Evolutionary conservation across 2,329 filamentous ascomycete species (phyloP).

Genomic region (Hymenoscyphus fructigenus): DNA sequence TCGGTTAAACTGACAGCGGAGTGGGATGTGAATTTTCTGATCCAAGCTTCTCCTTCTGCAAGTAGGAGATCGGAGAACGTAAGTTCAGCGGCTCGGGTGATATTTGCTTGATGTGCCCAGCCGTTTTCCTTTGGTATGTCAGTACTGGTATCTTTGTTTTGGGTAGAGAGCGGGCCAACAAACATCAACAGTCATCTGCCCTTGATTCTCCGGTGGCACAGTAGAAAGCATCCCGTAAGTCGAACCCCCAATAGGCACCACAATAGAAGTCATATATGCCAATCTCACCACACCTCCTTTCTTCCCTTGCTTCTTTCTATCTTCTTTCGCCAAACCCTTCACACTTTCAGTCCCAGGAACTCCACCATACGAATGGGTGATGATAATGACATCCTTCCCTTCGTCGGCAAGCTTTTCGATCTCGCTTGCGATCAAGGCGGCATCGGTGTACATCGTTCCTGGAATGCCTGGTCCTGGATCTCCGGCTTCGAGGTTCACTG

Average conservation of each 20-base stretch:
- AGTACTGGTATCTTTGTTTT: slow-evolving; percentile 6
- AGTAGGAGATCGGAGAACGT: slow-evolving; percentile 33
- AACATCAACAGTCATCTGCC: slow-evolving; percentile 13
- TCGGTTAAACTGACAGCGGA: slow-evolving; percentile 38
- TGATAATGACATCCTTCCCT: slow-evolving; percentile 40
- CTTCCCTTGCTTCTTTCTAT: slow-evolving; percentile 39
- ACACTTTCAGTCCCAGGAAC: slow-evolving; percentile 37
- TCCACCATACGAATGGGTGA: slow-evolving; percentile 42
- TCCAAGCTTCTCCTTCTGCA: slow-evolving; percentile 28
- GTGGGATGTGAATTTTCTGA: slow-evolving; percentile 34
- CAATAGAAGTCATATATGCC: slow-evolving; percentile 19
- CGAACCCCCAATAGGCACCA: slow-evolving; percentile 14
- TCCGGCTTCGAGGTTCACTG: slow-evolving; percentile 7
- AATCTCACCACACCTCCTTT: slow-evolving; percentile 39
- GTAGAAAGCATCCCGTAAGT: background rate
- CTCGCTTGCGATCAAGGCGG: slow-evolving; percentile 36
- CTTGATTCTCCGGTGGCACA: slow-evolving; percentile 8
- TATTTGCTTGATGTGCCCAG: slow-evolving; percentile 4
- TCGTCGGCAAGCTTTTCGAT: slow-evolving; percentile 32
- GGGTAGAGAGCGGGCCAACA: background rate
- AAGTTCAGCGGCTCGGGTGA: slow-evolving; percentile 14
- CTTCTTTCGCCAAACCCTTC: slow-evolving; percentile 38
- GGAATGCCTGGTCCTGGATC: slow-evolving; percentile 15
- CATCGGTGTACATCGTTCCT: slow-evolving; percentile 38
- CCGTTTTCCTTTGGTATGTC: slow-evolving; percentile 8